Conservation (phyloP, 1,139 yeast species). For the Geotrichum phurueaensis region DNA sequence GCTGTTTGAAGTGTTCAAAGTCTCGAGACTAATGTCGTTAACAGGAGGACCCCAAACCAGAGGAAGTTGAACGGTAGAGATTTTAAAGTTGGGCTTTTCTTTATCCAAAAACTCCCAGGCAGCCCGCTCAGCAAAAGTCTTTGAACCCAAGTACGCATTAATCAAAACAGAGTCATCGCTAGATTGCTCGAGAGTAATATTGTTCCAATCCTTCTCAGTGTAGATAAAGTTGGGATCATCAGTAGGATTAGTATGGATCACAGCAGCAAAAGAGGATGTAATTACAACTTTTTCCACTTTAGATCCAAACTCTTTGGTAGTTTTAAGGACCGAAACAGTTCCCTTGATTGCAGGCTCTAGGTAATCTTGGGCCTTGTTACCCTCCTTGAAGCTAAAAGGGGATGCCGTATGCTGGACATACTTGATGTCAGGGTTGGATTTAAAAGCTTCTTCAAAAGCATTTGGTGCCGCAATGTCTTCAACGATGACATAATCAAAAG, state of each 20-base stretch:
- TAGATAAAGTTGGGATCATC: conserved; percentile 23
- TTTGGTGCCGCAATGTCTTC: conserved; percentile 34
- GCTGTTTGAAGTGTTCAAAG: conserved; percentile 30
- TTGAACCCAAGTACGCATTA: conserved; percentile 35
- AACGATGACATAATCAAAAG: conserved; percentile 40
- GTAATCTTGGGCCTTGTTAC: conserved; percentile 15
- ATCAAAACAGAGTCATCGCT: conserved; percentile 21
- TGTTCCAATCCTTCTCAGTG: conserved; percentile 40
- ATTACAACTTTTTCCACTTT: conserved; percentile 2
- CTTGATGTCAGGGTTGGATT: conserved; percentile 39
- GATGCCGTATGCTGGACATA: conserved; percentile 43
- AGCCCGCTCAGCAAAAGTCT: conserved; percentile 38
- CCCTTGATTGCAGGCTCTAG: conserved; percentile 5
- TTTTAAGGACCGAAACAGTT: background rate
- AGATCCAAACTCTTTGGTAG: conserved; percentile 17
- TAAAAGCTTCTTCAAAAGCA: conserved; percentile 38
- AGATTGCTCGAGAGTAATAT: conserved; percentile 35
- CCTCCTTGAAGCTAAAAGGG: conserved; percentile 34
- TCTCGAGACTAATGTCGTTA: conserved; percentile 25
- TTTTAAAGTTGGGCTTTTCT: conserved; percentile 35
- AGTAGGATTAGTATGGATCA: conserved; percentile 38
- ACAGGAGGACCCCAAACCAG: conserved; percentile 45
- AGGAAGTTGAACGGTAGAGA: conserved; percentile 42
- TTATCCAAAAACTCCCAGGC: conserved; percentile 42
- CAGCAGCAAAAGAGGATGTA: conserved; percentile 11